Conservation (phyloP, 345 rosid species). For the Pseudoturritis turrita region DNA sequence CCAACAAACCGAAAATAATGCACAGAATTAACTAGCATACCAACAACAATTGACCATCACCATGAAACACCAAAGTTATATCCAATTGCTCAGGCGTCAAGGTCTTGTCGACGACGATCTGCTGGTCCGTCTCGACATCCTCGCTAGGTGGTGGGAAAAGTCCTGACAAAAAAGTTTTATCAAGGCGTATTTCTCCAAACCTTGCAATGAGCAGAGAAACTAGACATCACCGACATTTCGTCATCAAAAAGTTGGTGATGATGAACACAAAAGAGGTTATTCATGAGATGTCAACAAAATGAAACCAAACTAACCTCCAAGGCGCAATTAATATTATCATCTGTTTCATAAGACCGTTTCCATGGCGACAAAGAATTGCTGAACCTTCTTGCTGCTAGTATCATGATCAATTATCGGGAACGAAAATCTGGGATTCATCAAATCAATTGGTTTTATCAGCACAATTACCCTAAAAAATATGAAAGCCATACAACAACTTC, state of each 20-base stretch:
- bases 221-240: neutral
- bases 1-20: neutral
- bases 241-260: neutral
- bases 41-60: constrained; percentile 64
- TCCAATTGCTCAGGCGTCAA: constrained; percentile 61
- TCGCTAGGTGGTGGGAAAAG: constrained; percentile 44
- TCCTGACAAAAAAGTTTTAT: constrained; percentile 43
- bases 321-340: constrained; percentile 43
- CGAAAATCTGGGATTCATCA: constrained; percentile 41
- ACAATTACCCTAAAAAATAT: neutral
- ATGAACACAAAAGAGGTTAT: neutral
- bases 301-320: constrained; percentile 36
- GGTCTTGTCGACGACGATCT: constrained; percentile 41
- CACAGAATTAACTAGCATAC: constrained; percentile 32
- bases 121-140: constrained; percentile 41
- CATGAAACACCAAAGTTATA: constrained; percentile 44
- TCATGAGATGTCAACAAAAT: neutral
- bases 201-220: constrained; percentile 32
- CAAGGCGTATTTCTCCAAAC: constrained; percentile 59
- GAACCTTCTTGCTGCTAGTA: constrained; percentile 48
- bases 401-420: constrained; percentile 44
- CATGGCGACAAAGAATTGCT: constrained; percentile 46
- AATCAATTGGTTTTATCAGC: neutral
- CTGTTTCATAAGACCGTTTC: constrained; percentile 45
- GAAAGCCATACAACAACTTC: neutral